Evolutionary conservation across 2,329 filamentous ascomycete species (phyloP).

Genomic region (Nannizziopsis barbatae): DNA sequence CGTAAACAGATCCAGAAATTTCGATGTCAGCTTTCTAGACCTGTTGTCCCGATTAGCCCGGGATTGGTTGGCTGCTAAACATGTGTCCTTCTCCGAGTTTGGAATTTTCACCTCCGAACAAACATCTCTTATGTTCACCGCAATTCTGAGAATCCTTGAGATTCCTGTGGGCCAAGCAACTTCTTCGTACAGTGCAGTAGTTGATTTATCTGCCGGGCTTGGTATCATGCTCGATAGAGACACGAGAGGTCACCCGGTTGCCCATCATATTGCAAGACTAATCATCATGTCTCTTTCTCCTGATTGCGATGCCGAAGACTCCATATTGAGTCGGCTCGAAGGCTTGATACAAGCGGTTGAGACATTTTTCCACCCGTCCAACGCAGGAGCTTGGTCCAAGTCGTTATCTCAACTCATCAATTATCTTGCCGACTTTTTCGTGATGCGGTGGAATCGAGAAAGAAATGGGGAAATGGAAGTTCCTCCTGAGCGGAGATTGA

Average conservation of each 20-base stretch:
- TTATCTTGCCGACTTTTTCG: conserved; percentile 89
- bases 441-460: conserved; percentile 95
- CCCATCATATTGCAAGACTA: conserved; percentile 86
- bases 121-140: conserved; percentile 84
- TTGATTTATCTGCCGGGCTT: conserved; percentile 73
- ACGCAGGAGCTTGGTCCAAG: conserved; percentile 83
- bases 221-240: conserved; percentile 85
- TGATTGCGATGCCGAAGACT: conserved; percentile 63
- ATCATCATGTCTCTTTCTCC: conserved; percentile 89
- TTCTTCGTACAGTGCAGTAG: conserved; percentile 69
- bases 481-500: conserved; percentile 67
- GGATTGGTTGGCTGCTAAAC: conserved; percentile 63
- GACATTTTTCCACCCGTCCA: conserved; percentile 97
- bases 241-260: conserved; percentile 79
- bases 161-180: conserved; percentile 95
- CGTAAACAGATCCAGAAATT: conserved; percentile 74
- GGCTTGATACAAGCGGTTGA: conserved; percentile 89
- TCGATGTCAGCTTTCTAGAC: conserved; percentile 81
- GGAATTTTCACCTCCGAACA: conserved; percentile 90
- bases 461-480: conserved; percentile 83
- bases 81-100: conserved; percentile 71
- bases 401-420: conserved; percentile 82
- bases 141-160: conserved; percentile 76
- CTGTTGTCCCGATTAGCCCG: conserved; percentile 76
- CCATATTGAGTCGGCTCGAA: conserved; percentile 73